Base-by-base conservation (phyloP, 1,139 yeast genomes). In the Sugiyamaella xylanicola region DNA sequence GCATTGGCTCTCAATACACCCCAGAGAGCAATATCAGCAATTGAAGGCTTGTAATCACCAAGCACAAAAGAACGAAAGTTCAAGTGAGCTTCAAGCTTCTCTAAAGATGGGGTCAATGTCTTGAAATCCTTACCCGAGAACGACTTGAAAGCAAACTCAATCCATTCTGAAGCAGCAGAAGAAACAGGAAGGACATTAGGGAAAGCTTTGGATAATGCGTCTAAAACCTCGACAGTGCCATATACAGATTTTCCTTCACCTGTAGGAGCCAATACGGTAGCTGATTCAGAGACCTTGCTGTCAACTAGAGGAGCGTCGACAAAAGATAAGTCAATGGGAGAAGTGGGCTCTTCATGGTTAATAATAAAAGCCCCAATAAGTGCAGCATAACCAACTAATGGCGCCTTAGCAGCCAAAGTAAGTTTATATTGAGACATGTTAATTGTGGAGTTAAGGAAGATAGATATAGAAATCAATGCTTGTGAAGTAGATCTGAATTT, bases 1-100 rank as follows among this genome's bases (percentile, higher is more conserved):
- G 96, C 90, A 71, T 93, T 92, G 62, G 96, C 88, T 75, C 97
- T 84, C 65, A 93, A 79, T 45, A 86, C 88, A 73, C 98, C 98
- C 97, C 97, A 93, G 29, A 87, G 79, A 15, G 95, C 89, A 59
- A 90, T 77, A 73, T 93, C 99, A 54, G 96, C 95, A 55, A 84
- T 74, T 11, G 95, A 76, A 59, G 82, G 77, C 25, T 77, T 66
- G 73, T 84, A 80, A 11, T 22, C 51, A 17, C 95, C 96, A 60
- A 82, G 79, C 56, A 90, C 71, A 69, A 81, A 91, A 3, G 97
- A 82, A 70, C 97, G 84, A 77, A 88, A 84, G 78, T 89, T 89
- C 72, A 93, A 80, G 72, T 86, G 93, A 52, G 85, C 74, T 66
- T 93, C 97, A 65, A 93, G 78, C 68, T 80, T 80, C 71, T 89